Conservation (phyloP, 2,329 filamentous ascomycete species). For the Intubia oerlemansii region DNA sequence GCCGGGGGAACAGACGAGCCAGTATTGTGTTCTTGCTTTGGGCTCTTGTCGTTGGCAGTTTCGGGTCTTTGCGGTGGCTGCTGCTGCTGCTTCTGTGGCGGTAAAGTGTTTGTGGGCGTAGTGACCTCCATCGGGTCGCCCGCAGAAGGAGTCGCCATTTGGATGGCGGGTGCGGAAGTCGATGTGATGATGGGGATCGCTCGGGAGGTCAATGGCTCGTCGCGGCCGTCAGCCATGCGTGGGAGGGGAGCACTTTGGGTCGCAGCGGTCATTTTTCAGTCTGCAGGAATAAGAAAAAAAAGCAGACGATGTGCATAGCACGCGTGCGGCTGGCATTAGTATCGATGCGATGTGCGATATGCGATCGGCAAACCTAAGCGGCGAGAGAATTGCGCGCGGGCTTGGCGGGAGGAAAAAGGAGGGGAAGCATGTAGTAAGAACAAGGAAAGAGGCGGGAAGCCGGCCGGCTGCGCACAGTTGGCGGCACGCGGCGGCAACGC, state of each 20-base stretch:
- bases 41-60: not conserved
- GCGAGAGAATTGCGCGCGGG: no score
- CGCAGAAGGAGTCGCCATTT: slow-evolving; percentile 34
- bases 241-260: slow-evolving; percentile 27
- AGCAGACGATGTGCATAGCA: no score
- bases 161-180: slow-evolving; percentile 33
- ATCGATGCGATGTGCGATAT: no score
- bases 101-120: slow-evolving; percentile 25
- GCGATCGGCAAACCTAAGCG: no score
- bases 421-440: no score
- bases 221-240: slow-evolving; percentile 17
- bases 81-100: slow-evolving; percentile 9
- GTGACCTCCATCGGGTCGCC: slow-evolving; percentile 41
- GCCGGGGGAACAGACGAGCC: no score
- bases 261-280: slow-evolving; percentile 25
- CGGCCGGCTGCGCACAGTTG: no score
- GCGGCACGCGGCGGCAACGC: no score
- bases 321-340: no score
- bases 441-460: no score
- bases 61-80: not conserved
- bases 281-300: not conserved
- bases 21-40: no score
- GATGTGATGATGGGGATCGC: slow-evolving; percentile 35
- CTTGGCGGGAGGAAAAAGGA: no score
- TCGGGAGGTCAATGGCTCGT: slow-evolving; percentile 26